phyloP scores from a whole-genome alignment of 805 yeast genomes.

The Schwanniomyces polymorphus region DNA sequence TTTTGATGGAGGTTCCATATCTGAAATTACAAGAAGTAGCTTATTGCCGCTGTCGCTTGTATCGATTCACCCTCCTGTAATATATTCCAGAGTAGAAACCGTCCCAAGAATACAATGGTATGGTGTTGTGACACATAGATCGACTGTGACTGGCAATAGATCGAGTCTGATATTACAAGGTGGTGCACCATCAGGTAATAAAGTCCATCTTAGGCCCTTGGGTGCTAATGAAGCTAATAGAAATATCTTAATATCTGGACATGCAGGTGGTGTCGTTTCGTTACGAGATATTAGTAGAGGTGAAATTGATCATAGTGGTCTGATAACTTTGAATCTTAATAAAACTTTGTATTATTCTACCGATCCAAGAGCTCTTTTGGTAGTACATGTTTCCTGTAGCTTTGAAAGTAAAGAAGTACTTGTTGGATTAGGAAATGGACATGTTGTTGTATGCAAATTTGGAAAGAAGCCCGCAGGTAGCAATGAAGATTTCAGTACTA shows the following conservation, averaged over 20 bases:
- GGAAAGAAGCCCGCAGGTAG: slow-evolving; percentile 33
- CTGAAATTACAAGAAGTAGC: slow-evolving; percentile 20
- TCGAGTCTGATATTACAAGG: slow-evolving; percentile 62
- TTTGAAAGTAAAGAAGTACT: slow-evolving; percentile 76
- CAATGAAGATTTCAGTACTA: slow-evolving; percentile 2
- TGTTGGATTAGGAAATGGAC: slow-evolving; percentile 66
- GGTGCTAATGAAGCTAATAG: slow-evolving; percentile 45
- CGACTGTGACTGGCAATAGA: slow-evolving; percentile 36
- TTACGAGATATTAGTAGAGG: slow-evolving; percentile 82
- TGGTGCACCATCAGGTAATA: slow-evolving; percentile 60
- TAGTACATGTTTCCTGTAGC: slow-evolving; percentile 68
- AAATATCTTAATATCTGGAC: slow-evolving; percentile 72
- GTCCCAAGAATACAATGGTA: slow-evolving; percentile 72
- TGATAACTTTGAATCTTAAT: slow-evolving; percentile 32
- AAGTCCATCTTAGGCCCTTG: slow-evolving; percentile 18
- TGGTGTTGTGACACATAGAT: slow-evolving; percentile 57
- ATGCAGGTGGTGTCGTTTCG: slow-evolving; percentile 79
- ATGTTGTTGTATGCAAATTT: slow-evolving; percentile 72
- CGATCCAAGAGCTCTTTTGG: slow-evolving; percentile 39
- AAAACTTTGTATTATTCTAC: slow-evolving; percentile 30
- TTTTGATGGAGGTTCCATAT: slow-evolving; percentile 12
- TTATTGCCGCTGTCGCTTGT: slow-evolving; percentile 80
- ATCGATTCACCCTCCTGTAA: slow-evolving; percentile 73
- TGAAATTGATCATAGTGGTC: slow-evolving; percentile 44
- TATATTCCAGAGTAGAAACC: slow-evolving; percentile 48